Base-by-base conservation (phyloP, 768 basidiomycete species). In the Tylopilus plumbeoviolaceoides region DNA sequence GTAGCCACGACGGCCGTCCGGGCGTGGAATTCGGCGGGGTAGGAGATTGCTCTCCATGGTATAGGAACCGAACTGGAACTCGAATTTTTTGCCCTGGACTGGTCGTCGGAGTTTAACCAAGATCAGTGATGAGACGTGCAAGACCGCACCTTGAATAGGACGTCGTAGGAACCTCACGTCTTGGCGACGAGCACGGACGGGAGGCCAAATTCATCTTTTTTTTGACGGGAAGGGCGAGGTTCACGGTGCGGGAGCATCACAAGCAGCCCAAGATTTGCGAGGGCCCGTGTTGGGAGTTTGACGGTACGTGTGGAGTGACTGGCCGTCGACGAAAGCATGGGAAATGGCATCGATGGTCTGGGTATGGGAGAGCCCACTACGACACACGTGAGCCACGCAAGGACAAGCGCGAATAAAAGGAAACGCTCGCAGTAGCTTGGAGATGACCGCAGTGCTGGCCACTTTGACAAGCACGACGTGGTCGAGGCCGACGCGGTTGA, bases 101-200 rank as follows among this genome's bases (percentile, higher is more conserved):
- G n/a, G n/a, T n/a, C n/a, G n/a, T n/a, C n/a, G n/a, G n/a, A n/a
- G n/a, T n/a, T n/a, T n/a, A n/a, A n/a, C n/a, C n/a, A n/a, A n/a
- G n/a, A n/a, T n/a, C n/a, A n/a, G n/a, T n/a, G n/a, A n/a, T n/a
- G n/a, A n/a, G n/a, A n/a, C n/a, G n/a, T n/a, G n/a, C n/a, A n/a
- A n/a, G 25, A 11, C 40, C 53, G n/a, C 28, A 84, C 89, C 81
- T 92, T 91, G 84, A 94, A 94, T 42, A 94, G 72, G 38, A 95
- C 93, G 64, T 95, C 93, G 64, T 95, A 95, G 79, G 95, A 95
- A 56, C 93, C 93, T 94, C 93, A 95, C 0, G 88, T 93, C 75
- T 93, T 94, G 20, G 92, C 88, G 15, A 86, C 91, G 54, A 95
- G 78, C 21, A 94, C 91, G 20, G 89, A 90, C 2, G 93, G 92